Percentiles rank a stretch among this genome's conserved stretches.
Conservation (phyloP, 78 protist species). For the Monosiga brevicollis region DNA sequence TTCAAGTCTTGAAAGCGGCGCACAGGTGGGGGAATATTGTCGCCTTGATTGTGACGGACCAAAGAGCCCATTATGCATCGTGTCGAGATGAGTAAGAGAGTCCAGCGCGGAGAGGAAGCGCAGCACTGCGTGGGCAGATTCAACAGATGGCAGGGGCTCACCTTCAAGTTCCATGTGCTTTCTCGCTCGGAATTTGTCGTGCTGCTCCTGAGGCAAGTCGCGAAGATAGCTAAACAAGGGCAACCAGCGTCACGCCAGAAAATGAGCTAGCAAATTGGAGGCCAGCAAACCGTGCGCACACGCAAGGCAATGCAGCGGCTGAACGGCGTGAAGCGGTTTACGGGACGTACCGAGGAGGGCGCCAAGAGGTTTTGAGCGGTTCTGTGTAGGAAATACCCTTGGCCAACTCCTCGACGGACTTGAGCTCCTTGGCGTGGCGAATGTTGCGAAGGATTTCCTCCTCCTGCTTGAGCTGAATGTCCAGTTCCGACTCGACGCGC, state of each 20-base stretch:
- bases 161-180: background rate
- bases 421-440: conserved; percentile 2
- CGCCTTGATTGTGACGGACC: background rate
- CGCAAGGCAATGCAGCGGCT: no score
- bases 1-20: conserved; percentile 64
- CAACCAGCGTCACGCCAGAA: no score
- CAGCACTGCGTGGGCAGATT: conserved; percentile 21
- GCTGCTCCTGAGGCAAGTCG: conserved; percentile 17
- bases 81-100: background rate
- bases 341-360: conserved; percentile 15
- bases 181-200: conserved; percentile 12
- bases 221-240: no score
- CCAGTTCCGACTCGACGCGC: background rate
- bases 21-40: conserved; percentile 25
- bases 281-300: no score
- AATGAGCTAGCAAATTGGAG: no score
- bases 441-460: conserved; percentile 11
- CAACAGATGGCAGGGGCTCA: background rate
- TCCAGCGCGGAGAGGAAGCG: background rate
- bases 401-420: conserved; percentile 25
- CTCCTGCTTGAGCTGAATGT: conserved; percentile 10
- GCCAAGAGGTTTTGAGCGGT: conserved; percentile 12
- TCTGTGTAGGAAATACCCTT: conserved; percentile 11
- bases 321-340: no score
- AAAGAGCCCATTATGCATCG: background rate